Evolutionary conservation across 495 filamentous ascomycete species (phyloP), one percentile per base, ranked within the genome.

Genomic region (Darksidea phi): DNA sequence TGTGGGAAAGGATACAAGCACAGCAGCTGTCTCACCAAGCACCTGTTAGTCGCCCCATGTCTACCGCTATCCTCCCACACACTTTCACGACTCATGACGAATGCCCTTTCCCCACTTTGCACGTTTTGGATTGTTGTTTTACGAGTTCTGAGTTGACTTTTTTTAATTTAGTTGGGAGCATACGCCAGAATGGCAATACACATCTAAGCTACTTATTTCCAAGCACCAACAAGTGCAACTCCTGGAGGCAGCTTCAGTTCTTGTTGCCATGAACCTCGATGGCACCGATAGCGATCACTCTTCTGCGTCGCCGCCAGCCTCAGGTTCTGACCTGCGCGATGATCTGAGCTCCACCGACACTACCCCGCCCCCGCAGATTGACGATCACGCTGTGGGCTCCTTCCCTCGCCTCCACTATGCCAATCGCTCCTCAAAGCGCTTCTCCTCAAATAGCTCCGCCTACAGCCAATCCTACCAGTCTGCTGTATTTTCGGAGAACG

Each of bases 1-100:
- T 98, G 94, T 81, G 94, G 94, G 75, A 98, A 98, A 82, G 91
- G 90, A 78, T 98, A 98, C 86, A 98, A 98, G 87, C 94, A 98
- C 84, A 93, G 93, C 86, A 97, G 95, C 82, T 98, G 94, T 87
- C 86, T 98, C 80, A 94, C 90, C 74, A 98, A 98, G 85, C 94
- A 98, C 87, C 90, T 97, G 94, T 98, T 87, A 86, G 94, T 97
- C 85, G 82, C 80, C 83, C 72, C 70, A 41, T 42, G 42, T 59
- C 51, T 47, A 47, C 57, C 20, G 25, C 58, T 53, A 13, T 63
- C 18, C 49, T 63, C 53, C 64, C 64, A 55, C 70, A 70, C 62
- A 61, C 54, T 56, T 70, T 67, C 60, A 70, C 50, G 69, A 28
- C 54, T 63, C 57, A 36, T 55, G 52, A 66, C 61, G 55, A 57